A percentile compares a stretch with the other conserved stretches of the same genome.
phyloP scores from a whole-genome alignment of 371 early-diverging fungal species.

The Thermomucor indicae-seudaticae region DNA sequence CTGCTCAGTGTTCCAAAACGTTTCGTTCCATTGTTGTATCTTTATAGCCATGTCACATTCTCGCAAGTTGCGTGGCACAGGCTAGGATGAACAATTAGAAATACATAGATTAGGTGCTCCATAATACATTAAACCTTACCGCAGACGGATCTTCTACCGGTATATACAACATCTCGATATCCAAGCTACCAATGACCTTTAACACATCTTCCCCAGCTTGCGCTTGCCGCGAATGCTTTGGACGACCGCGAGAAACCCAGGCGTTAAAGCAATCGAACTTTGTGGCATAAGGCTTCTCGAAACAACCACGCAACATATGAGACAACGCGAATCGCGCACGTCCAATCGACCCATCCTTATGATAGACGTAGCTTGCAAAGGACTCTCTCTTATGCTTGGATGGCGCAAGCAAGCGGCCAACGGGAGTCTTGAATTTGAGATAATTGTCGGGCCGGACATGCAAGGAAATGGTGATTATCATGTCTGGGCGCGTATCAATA shows the following conservation, averaged over 20 bases:
- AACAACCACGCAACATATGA: conserved; percentile 40
- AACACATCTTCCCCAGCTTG: conserved; percentile 17
- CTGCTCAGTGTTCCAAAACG: conserved; percentile 12
- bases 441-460: conserved; percentile 44
- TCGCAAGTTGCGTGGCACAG: conserved; percentile 34
- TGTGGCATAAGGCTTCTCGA: conserved; percentile 28
- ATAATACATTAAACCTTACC: conserved; percentile 4
- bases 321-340: conserved; percentile 35
- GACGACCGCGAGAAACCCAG: conserved; percentile 25
- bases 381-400: conserved; percentile 28
- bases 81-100: conserved; percentile 5
- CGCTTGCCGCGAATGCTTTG: neutral
- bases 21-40: conserved; percentile 43
- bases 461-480: conserved; percentile 40
- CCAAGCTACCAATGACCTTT: conserved; percentile 21
- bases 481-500: conserved; percentile 33
- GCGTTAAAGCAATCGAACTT: conserved; percentile 45
- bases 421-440: conserved; percentile 26
- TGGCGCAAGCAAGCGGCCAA: conserved; percentile 27
- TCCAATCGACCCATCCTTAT: conserved; percentile 43
- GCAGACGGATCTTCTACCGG: conserved; percentile 20
- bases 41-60: conserved; percentile 42
- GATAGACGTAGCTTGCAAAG: conserved; percentile 35
- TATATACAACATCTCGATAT: conserved; percentile 26
- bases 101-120: neutral